These are phyloP conservation scores for Gloeopeniophorella convolvens DNA, from an alignment of 768 basidiomycete genomes.

Conservation along the genomic window DNA sequence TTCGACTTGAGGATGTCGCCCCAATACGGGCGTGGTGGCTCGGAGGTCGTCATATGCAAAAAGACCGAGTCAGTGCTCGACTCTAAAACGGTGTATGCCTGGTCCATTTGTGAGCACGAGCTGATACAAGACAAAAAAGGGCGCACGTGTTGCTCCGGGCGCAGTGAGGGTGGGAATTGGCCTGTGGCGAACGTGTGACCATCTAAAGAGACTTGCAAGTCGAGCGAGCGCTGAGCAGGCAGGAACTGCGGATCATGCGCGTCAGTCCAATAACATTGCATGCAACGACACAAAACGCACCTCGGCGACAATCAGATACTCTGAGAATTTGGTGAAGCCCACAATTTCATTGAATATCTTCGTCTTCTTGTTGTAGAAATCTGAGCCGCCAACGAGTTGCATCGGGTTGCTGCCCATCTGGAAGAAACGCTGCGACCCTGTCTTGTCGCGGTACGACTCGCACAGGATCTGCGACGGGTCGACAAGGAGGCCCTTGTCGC, in stretches of 20 bases:
- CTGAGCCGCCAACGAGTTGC: slow-evolving; percentile 69
- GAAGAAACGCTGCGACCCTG: slow-evolving; percentile 66
- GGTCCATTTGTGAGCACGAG: no score
- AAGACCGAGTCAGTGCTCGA: slow-evolving; percentile 91
- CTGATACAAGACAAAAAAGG: no score
- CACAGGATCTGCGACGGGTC: slow-evolving; percentile 89
- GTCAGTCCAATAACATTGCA: neutral
- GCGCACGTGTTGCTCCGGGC: slow-evolving; percentile 82
- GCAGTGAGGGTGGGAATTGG: slow-evolving; percentile 85
- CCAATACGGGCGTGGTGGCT: slow-evolving; percentile 67
- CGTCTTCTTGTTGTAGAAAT: slow-evolving; percentile 65
- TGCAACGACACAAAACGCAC: slow-evolving; percentile 34
- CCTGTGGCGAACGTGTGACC: slow-evolving; percentile 81
- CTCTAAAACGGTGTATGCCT: slow-evolving; percentile 94
- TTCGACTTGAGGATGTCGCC: slow-evolving; percentile 94
- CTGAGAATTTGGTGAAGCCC: slow-evolving; percentile 95
- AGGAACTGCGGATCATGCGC: slow-evolving; percentile 37
- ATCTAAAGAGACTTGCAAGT: slow-evolving; percentile 89
- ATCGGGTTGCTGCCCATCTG: slow-evolving; percentile 50
- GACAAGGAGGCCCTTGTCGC: slow-evolving; percentile 67
- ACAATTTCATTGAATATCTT: slow-evolving; percentile 84
- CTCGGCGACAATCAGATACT: slow-evolving; percentile 94
- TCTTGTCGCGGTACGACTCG: slow-evolving; percentile 80
- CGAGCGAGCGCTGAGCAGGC: slow-evolving; percentile 50
- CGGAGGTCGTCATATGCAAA: slow-evolving; percentile 91